Evolutionary conservation across 495 filamentous ascomycete species (phyloP).

Genomic region (Collariella sp.): DNA sequence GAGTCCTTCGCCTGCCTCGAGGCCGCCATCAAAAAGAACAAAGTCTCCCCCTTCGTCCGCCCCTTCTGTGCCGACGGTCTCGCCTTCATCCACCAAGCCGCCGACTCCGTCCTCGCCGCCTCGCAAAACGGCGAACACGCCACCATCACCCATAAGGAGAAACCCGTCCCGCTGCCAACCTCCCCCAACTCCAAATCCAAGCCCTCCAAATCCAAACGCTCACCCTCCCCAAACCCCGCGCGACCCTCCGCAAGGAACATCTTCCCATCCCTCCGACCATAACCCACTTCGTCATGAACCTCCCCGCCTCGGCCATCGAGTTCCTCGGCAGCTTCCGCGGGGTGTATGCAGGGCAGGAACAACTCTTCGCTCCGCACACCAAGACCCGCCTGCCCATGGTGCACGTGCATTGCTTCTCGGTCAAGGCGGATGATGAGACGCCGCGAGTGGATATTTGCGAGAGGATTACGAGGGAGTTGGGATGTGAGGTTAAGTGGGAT

Average conservation of each 20-base stretch:
- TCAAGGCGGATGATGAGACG: slow-evolving; percentile 61
- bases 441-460: slow-evolving; percentile 54
- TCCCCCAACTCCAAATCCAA: background rate
- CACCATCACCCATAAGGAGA: slow-evolving; percentile 30
- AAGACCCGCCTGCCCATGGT: slow-evolving; percentile 60
- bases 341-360: slow-evolving; percentile 60
- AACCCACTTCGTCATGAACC: slow-evolving; percentile 92
- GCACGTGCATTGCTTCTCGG: slow-evolving; percentile 85
- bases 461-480: slow-evolving; percentile 54
- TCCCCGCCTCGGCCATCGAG: slow-evolving; percentile 76
- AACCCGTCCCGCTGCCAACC: background rate
- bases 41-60: slow-evolving; percentile 63
- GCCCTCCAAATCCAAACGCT: slow-evolving; percentile 16
- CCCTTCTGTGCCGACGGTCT: slow-evolving; percentile 74
- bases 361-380: slow-evolving; percentile 55
- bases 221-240: slow-evolving; percentile 20
- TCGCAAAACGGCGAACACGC: slow-evolving; percentile 40
- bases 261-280: slow-evolving; percentile 59
- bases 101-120: slow-evolving; percentile 51
- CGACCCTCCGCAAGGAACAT: slow-evolving; percentile 26
- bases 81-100: slow-evolving; percentile 64
- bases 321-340: slow-evolving; percentile 84
- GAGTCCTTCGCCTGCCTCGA: slow-evolving; percentile 66
- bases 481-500: slow-evolving; percentile 50
- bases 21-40: slow-evolving; percentile 66